These are phyloP conservation scores for Cercospora janseana DNA, from an alignment of 2,329 filamentous ascomycete species.

Conservation along the genomic window DNA sequence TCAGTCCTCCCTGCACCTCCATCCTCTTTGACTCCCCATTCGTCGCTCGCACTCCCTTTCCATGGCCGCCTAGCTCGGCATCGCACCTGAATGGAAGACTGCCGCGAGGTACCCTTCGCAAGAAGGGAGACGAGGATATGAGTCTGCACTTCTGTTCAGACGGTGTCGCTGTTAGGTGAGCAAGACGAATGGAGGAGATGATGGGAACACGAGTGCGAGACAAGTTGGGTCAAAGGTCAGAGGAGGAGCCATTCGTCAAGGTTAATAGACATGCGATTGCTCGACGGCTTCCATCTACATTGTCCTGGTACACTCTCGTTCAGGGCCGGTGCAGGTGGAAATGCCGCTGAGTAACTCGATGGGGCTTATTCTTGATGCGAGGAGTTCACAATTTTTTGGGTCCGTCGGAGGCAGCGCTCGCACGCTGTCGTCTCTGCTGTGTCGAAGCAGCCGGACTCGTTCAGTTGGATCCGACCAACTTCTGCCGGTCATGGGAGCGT, in stretches of 20 bases:
- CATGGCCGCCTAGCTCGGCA: constrained; percentile 38
- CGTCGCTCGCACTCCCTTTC: constrained; percentile 52
- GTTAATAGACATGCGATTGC: constrained; percentile 99
- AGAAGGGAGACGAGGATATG: constrained; percentile 74
- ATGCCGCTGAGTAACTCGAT: constrained; percentile 82
- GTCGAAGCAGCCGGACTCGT: constrained; percentile 66
- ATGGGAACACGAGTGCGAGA: constrained; percentile 37
- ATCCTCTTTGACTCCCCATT: constrained; percentile 49
- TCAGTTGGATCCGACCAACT: constrained; percentile 28
- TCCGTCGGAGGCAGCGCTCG: constrained; percentile 40
- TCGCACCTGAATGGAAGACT: constrained; percentile 45
- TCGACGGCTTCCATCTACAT: constrained; percentile 25
- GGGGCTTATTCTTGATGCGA: constrained; percentile 99
- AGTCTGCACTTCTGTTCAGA: constrained; percentile 62
- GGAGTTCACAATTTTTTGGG: constrained; percentile 60
- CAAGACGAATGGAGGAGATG: constrained; percentile 38
- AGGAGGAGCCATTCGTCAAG: constrained; percentile 77
- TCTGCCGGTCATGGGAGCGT: constrained; percentile 39
- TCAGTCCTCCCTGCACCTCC: constrained; percentile 63
- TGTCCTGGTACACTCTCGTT: constrained; percentile 26
- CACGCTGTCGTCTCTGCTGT: constrained; percentile 51
- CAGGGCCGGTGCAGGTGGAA: constrained; percentile 26
- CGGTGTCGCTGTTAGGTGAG: constrained; percentile 37
- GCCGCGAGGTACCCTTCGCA: constrained; percentile 25
- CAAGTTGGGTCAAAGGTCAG: constrained; percentile 48